A percentile compares a stretch with the other conserved stretches of the same genome.
Evolutionary conservation across 345 rosid genomes (phyloP).

Genomic region (Gossypium longicalyx): DNA sequence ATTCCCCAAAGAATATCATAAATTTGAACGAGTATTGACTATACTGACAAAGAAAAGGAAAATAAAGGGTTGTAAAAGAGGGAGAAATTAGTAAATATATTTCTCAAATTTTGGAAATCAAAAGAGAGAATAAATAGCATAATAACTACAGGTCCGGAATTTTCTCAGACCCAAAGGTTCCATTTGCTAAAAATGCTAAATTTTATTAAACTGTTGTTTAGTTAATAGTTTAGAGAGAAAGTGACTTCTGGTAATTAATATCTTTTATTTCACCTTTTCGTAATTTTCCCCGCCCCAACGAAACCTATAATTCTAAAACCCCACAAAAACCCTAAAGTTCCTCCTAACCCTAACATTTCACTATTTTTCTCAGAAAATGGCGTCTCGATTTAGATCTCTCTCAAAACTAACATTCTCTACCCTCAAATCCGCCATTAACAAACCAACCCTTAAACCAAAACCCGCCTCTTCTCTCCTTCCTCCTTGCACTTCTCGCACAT

Average conservation of each 20-base stretch:
- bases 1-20: neutral
- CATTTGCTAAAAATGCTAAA: neutral
- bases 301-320: slow-evolving; percentile 13
- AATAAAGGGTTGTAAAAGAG: no score
- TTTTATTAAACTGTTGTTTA: neutral
- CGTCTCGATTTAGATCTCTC: slow-evolving; percentile 66
- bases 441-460: slow-evolving; percentile 44
- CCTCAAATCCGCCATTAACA: slow-evolving; percentile 49
- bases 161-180: neutral
- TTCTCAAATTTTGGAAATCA: neutral
- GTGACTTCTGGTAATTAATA: neutral
- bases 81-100: neutral
- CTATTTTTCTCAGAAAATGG: slow-evolving; percentile 37
- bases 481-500: slow-evolving; percentile 36
- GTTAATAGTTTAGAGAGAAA: neutral
- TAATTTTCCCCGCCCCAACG: neutral
- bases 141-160: neutral
- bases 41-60: neutral
- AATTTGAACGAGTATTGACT: neutral
- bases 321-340: slow-evolving; percentile 9
- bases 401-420: slow-evolving; percentile 52
- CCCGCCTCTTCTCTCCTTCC: slow-evolving; percentile 38
- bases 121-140: neutral
- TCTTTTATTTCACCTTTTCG: neutral
- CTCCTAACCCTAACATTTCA: slow-evolving; percentile 19